Evolutionary conservation across 192 early-diverging fungal genomes (phyloP), one percentile per base, ranked within the genome.

Genomic region (Oehlia diaphana): DNA sequence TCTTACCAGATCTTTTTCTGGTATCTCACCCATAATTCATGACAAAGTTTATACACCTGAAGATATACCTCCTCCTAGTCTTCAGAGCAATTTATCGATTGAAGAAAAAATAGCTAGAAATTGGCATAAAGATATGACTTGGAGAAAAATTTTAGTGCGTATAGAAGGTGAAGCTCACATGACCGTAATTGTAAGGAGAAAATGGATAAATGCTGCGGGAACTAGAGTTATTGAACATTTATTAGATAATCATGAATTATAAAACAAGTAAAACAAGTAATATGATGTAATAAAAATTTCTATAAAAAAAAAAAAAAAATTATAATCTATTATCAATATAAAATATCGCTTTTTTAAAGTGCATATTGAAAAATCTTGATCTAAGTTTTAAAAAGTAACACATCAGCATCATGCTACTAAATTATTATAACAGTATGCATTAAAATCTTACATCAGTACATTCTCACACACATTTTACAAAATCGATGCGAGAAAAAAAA

Each of bases 101-200:
- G n/a, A 85, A 72, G 76, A 77, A 28, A 28, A 81, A 14, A 79
- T 85, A 1, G 79, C 84, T 28, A 74, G 86, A 35, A 69, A 79
- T 50, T 85, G 84, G 72, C 84, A 87, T 58, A 50, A 78, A 13
- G 83, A 80, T 16, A 81, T 88, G 83, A 79, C 76, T 39, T 88
- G 86, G 84, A 84, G 83, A 8, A 88, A 87, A 74, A 82, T 88
- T 9, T 80, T 84, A 19, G 83, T 87, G 2, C 80, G 71, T 71
- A 82, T 88, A 13, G 75, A 82, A 42, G 69, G 79, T 28, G 82
- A 83, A 37, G 87, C 87, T 26, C 87, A 88, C 79, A 80, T 82
- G 2, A 73, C 83, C 35, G 84, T 88, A 19, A 78, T 88, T 81
- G 84, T 87, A 21, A 74, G 86, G 23, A 80, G 86, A 65, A 83